Evolutionary conservation across 768 basidiomycete genomes (phyloP), one percentile per base, ranked within the genome.

Genomic region (Tricholoma hemisulphureum): DNA sequence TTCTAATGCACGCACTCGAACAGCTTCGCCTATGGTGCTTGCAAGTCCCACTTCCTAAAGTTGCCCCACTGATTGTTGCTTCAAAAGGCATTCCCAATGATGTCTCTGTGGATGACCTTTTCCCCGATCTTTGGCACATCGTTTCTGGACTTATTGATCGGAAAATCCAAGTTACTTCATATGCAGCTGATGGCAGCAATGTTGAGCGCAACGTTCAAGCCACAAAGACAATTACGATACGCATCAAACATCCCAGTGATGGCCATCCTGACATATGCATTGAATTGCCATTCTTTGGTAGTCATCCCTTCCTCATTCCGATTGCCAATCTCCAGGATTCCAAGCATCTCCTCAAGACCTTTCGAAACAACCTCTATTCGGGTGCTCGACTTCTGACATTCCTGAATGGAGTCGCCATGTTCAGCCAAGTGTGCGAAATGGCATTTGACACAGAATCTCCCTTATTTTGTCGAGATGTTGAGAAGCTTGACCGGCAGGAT

Each of bases 401-500:
- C 16, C 68, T 68, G 0, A 67, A 68, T 21, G 52, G 56, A 46
- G n/a, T 41, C n/a, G 18, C 39, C 7, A 41, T 41, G 14, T 75
- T 62, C 56, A 10, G 3, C 1, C 65, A 67, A 13, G 61, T 74
- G 9, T 62, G 57, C 0, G 41, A 58, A 1, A 53, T 72, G 20
- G 64, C 66, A 8, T 41, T 49, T 11, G 58, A 59, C 13, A 41
- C 39, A 14, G 59, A 53, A 11, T 58, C 67, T 4, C 70, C 68
- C 1, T 39, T 73, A 0, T 70, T 57, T 51, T 35, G 8, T 10
- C 66, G 67, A 2, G 71, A 73, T n/a, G n/a, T n/a, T n/a, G n/a
- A n/a, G n/a, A n/a, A n/a, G 39, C 28, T 76, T 0, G 76, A 80
- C 51, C 61, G 71, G 0, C 79, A 81, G 61, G 79, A 80, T 57